Evolutionary conservation across 2,329 filamentous ascomycete species (phyloP), one percentile per base, ranked within the genome.

Genomic region (Fusarium sp.): DNA sequence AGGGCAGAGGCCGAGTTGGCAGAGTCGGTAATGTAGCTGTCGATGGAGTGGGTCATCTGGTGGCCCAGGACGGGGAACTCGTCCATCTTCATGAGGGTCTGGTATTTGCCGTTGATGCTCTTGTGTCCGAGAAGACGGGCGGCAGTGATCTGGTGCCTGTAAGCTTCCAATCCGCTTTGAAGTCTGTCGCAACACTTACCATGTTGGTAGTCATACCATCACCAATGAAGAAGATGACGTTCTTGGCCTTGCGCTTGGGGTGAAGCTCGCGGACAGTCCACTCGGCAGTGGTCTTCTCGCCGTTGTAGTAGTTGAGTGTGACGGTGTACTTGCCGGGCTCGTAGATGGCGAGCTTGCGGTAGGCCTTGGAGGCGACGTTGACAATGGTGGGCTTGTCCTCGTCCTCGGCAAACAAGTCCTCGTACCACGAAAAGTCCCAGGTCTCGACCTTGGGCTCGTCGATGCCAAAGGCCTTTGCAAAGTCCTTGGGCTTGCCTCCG

Each of bases 11-110:
- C 92, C 5, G 90, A 93, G 81, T 96, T 96, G 80, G 93, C 93
- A 65, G 90, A 93, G 79, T 96, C 92, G 36, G 92, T 96, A 77
- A 96, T 95, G 84, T 92, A 95, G 54, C 85, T 89, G 81, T 95
- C 92, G 76, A 96, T 88, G 1, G 91, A 94, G 80, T 95, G 92
- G 10, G 92, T 94, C 90, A 96, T 95, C 81, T 95, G 92, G 78
- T 96, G 93, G 18, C 93, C 93, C 10, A 95, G 77, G n/a, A 94
- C 87, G 3, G 93, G 92, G 80, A 96, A 96, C 76, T 93, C 86
- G 81, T 96, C 93, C 83, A 96, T 84, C 75, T 88, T 85, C 85
- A 96, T 86, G 61, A 84, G 86, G 62, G 86, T 88, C 82, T 93
- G 89, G 79, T 95, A 96, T 78, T 91, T 92, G 72, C 93, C 93